phyloP scores from a whole-genome alignment of 169 alveolate genomes.

The Plasmodium coatneyi region DNA sequence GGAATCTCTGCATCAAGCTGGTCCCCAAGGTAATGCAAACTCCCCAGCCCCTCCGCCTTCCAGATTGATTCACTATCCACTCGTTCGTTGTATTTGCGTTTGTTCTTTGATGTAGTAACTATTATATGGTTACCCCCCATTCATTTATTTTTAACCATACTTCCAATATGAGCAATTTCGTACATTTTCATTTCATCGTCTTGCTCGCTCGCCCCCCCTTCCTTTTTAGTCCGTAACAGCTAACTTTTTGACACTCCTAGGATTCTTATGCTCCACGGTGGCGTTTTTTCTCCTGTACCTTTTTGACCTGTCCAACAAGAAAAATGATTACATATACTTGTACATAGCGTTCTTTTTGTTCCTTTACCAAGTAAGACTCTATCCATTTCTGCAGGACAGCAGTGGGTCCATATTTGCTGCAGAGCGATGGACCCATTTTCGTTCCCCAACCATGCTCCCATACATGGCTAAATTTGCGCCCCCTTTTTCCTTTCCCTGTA shows the following conservation, averaged over 20 bases:
- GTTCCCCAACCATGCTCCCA: background rate
- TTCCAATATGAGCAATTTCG: background rate
- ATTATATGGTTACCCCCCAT: background rate
- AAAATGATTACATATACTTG: conserved; percentile 50
- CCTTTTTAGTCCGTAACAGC: conserved; percentile 57
- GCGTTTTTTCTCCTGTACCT: conserved; percentile 57
- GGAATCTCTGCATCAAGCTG: conserved; percentile 54
- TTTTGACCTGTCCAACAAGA: conserved; percentile 37
- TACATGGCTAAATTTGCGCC: background rate
- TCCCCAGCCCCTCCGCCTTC: background rate
- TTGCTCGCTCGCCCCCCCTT: background rate
- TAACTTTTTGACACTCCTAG: conserved; percentile 66
- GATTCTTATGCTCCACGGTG: conserved; percentile 50
- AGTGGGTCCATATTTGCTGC: background rate
- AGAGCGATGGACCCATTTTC: background rate
- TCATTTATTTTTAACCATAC: background rate
- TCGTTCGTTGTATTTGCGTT: background rate
- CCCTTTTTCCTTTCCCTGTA: conserved; percentile 74
- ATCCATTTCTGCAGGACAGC: background rate
- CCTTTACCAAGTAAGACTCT: conserved; percentile 25
- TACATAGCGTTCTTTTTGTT: conserved; percentile 65
- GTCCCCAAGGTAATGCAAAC: conserved; percentile 52
- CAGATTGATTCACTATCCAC: background rate
- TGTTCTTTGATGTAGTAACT: background rate
- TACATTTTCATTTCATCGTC: background rate